phyloP scores from a whole-genome alignment of 2,329 filamentous ascomycete species.

The Exophiala viscosa region DNA sequence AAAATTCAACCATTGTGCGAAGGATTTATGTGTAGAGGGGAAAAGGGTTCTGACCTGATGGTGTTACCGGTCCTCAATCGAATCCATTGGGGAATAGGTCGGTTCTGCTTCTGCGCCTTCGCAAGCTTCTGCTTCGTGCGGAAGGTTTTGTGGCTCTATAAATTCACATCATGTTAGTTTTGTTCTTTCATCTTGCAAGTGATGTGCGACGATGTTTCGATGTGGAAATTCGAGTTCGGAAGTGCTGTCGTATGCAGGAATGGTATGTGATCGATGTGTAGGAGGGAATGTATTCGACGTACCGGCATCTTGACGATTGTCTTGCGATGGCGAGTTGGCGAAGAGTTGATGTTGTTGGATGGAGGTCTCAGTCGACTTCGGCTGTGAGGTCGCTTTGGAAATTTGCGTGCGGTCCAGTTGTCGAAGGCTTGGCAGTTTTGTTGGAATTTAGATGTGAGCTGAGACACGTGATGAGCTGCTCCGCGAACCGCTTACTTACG shows the following conservation, averaged over 20 bases:
- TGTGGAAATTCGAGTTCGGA: background rate
- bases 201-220: background rate
- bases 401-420: background rate
- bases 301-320: constrained; percentile 55
- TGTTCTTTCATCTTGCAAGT: background rate
- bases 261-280: background rate
- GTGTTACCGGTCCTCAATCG: constrained; percentile 97
- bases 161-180: background rate
- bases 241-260: background rate
- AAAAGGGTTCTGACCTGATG: constrained; percentile 76
- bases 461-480: too few species aligned
- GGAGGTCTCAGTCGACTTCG: background rate
- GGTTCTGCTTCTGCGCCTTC: constrained; percentile 99
- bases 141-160: constrained; percentile 82
- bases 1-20: background rate
- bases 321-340: constrained; percentile 21
- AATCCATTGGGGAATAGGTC: constrained; percentile 99
- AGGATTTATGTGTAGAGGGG: background rate
- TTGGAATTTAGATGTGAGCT: too few species aligned
- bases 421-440: too few species aligned
- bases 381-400: background rate
- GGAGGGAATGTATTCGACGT: constrained; percentile 28
- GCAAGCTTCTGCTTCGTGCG: constrained; percentile 99
- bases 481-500: too few species aligned
- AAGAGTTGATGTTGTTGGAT: constrained; percentile 1